These are phyloP conservation scores for Malbranchea cinnamomea DNA, from an alignment of 2,329 filamentous ascomycete species.

Conservation along the genomic window DNA sequence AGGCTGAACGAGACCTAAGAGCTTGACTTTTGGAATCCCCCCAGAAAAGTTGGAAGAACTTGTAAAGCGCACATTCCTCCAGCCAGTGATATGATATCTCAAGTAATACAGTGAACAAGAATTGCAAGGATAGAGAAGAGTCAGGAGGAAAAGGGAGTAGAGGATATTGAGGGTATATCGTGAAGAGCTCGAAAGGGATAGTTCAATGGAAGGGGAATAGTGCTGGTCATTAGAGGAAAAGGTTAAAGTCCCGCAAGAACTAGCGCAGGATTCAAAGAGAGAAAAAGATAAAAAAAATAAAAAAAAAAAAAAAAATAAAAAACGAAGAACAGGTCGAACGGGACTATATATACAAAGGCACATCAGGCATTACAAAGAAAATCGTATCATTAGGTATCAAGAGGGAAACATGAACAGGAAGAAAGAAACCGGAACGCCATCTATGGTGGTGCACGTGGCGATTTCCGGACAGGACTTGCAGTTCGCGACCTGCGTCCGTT, in stretches of 20 bases:
- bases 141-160: neutral
- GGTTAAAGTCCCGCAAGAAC: neutral
- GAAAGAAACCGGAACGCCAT: conserved; percentile 1
- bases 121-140: no score
- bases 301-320: conserved; percentile 2
- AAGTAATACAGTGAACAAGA: no score
- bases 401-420: neutral
- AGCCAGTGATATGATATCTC: no score
- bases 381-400: neutral
- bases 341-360: neutral
- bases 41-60: no score
- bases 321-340: conserved; percentile 1
- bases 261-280: neutral
- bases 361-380: no score
- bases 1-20: no score
- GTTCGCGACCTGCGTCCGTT: conserved; percentile 29
- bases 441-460: conserved; percentile 2
- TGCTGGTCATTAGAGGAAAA: neutral
- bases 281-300: neutral
- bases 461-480: conserved; percentile 32
- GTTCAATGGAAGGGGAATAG: neutral
- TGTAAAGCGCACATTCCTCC: no score
- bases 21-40: no score
- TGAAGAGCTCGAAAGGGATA: neutral
- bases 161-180: neutral